Evolutionary conservation across 2,329 filamentous ascomycete species (phyloP).

Genomic region (Paracamarosporium sp.): DNA sequence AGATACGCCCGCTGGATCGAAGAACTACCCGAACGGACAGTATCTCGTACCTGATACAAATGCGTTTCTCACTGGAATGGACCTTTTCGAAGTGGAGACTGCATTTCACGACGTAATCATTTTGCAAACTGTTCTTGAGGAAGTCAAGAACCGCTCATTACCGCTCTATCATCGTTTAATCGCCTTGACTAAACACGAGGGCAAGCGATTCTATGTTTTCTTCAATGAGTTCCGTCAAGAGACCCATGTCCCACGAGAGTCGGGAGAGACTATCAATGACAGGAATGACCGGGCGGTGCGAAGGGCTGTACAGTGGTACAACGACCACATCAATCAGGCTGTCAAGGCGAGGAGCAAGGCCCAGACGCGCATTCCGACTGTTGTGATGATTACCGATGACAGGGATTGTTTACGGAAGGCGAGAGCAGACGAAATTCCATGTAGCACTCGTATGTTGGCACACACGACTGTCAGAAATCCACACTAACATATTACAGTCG

Average conservation of each 20-base stretch:
- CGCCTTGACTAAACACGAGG: slow-evolving; percentile 89
- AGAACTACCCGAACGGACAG: slow-evolving; percentile 82
- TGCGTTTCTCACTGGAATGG: slow-evolving; percentile 93
- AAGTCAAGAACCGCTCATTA: slow-evolving; percentile 90
- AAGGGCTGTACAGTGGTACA: slow-evolving; percentile 88
- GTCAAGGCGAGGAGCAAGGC: slow-evolving; percentile 60
- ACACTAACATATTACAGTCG: slow-evolving; percentile 38
- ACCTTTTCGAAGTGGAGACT: slow-evolving; percentile 89
- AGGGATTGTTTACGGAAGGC: slow-evolving; percentile 85
- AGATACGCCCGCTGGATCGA: slow-evolving; percentile 84
- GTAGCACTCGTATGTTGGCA: slow-evolving; percentile 58
- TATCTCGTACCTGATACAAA: slow-evolving; percentile 97
- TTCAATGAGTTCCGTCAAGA: slow-evolving; percentile 98
- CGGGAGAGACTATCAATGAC: slow-evolving; percentile 91
- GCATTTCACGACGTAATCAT: slow-evolving; percentile 98
- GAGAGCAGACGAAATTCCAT: slow-evolving; percentile 74
- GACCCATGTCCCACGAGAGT: slow-evolving; percentile 78
- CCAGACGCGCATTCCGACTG: slow-evolving; percentile 68
- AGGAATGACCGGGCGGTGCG: slow-evolving; percentile 93
- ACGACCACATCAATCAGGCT: slow-evolving; percentile 74
- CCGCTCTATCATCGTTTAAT: slow-evolving; percentile 95
- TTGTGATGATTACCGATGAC: slow-evolving; percentile 95
- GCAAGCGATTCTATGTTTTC: slow-evolving; percentile 98
- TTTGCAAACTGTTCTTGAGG: slow-evolving; percentile 93
- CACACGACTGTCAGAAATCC: neutral